Evolutionary conservation across 2,329 filamentous ascomycete genomes (phyloP), one percentile per base, ranked within the genome.

Genomic region (Trichoderma oligosporum): DNA sequence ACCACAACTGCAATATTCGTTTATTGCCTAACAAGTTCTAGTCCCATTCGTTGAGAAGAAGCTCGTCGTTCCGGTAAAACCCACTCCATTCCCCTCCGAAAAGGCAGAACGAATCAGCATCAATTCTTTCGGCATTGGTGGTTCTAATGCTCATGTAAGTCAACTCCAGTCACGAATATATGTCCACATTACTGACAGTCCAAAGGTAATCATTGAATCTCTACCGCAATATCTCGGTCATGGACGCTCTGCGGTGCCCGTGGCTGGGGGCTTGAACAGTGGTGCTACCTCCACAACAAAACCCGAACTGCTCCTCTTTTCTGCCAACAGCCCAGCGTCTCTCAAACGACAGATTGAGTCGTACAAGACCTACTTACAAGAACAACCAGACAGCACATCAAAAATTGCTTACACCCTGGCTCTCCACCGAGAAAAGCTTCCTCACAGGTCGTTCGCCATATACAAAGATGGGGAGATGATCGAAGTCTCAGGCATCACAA

Each of bases 371-470:
- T 59, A 27, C 44, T 29, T 20, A 4, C 33, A 18, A 24, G 16
- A 39, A 12, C 33, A 54, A 12, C 48, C 39, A 7, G 18, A 41
- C 4, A 18, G 9, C 31, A n/a, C 33, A 20, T 22, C 56, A 24
- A 51, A 56, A 22, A 33, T 58, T 7, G 57, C 57, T 16, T 58
- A 45, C 22, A 58, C 57, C 12, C 57, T 20, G 6, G 51, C 51
- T 29, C n/a, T 56, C 7, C 51, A 42, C 16, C 47, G 47, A 2
- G 39, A 58, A 35, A 20, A 18, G 3, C 20, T 53, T 2, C 25
- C 6, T 1, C 11, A 58, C 20, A 48, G 56, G 7, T 22, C 48
- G 0, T 58, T 58, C 8, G 29, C 48, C 2, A 25, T 58, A 2
- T 38, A 31, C 4, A 9, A 16, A 14, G 27, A 41, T 7, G 55